Evolutionary conservation across 2,329 filamentous ascomycete species (phyloP), one percentile per base, ranked within the genome.

Genomic region (Neopestalotiopsis clavispora): DNA sequence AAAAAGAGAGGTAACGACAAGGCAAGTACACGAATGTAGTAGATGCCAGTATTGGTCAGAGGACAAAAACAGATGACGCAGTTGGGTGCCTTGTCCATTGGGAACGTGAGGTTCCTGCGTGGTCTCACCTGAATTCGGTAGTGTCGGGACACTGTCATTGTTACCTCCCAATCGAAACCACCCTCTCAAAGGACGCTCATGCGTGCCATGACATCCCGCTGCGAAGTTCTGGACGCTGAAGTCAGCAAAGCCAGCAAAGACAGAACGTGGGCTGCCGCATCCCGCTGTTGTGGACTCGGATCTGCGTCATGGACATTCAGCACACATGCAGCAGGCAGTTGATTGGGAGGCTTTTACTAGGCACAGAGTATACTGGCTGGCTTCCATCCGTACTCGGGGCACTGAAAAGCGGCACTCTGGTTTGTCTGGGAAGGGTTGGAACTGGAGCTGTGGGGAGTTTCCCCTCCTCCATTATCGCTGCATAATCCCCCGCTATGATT

Each of bases 1-100:
- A 9, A 20, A n/a, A 52, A 20, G 45, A 38, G 10, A 10, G 2
- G 10, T 7, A 38, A 38, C 6, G 10, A 38, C 6, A 10, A 38
- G 34, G 10, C 10, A 38, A 17, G 45, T 20, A 52, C 17, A 23
- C 45, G 20, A 49, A 23, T 38, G 45, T 52, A 52, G n/a, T 52
- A 52, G 45, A 52, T 23, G 2, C 45, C 45, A n/a, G 30, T 9
- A 30, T 14, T 42, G 63, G 23, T 57, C 63, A 66, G 63, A 38
- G 52, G 63, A 66, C 63, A 66, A 66, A 52, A 67, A 56, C 52
- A 40, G 65, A 67, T 67, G 65, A 60, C 65, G 65, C 65, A 66
- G 20, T n/a, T 10, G 49, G n/a, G 28, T 28, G 49, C 49, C 61
- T 20, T 34, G 61, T 66, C 20, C 13, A 38, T 40, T n/a, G 32